A percentile compares a stretch with the other conserved stretches of the same genome.
These are phyloP conservation scores for Margaritispora aquatica DNA, from an alignment of 495 filamentous ascomycete genomes.

Conservation along the genomic window DNA sequence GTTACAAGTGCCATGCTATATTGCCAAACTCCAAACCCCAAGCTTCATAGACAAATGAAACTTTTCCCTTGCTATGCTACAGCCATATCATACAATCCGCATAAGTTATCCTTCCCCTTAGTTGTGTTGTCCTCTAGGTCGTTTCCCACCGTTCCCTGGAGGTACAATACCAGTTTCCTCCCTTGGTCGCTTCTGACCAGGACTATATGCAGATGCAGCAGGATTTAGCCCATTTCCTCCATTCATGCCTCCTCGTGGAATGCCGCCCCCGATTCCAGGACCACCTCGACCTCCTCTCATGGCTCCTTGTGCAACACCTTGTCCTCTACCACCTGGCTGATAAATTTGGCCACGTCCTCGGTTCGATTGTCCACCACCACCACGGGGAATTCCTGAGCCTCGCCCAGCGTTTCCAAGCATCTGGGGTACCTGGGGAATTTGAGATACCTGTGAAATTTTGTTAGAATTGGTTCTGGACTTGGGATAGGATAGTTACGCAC, in stretches of 20 bases:
- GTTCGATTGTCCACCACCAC: conserved; percentile 38
- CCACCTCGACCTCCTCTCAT: conserved; percentile 42
- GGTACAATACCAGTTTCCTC: conserved; percentile 47
- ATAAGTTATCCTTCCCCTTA: not conserved
- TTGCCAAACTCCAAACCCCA: conserved; percentile 11
- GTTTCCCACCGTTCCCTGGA: conserved; percentile 40
- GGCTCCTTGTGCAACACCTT: conserved; percentile 19
- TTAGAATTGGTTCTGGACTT: conserved; percentile 27
- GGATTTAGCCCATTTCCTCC: conserved; percentile 27
- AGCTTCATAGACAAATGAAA: conserved; percentile 19
- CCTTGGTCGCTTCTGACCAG: conserved; percentile 49
- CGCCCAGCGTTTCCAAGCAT: conserved; percentile 8
- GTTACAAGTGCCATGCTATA: not conserved
- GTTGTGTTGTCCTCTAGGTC: conserved; percentile 37
- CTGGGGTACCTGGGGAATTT: not conserved
- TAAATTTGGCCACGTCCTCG: conserved; percentile 29
- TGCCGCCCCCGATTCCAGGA: conserved; percentile 30
- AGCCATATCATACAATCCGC: conserved; percentile 15
- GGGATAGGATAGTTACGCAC: too few species aligned
- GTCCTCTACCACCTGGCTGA: conserved; percentile 31
- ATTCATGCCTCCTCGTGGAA: conserved; percentile 41
- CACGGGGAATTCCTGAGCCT: conserved; percentile 40
- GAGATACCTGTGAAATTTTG: not conserved
- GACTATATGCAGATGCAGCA: conserved; percentile 52
- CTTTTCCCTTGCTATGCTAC: conserved; percentile 18